A percentile compares a stretch with the other conserved stretches of the same genome.
phyloP scores from a whole-genome alignment of 2,329 filamentous ascomycete species.

The Beauveria scarabaeidicola region DNA sequence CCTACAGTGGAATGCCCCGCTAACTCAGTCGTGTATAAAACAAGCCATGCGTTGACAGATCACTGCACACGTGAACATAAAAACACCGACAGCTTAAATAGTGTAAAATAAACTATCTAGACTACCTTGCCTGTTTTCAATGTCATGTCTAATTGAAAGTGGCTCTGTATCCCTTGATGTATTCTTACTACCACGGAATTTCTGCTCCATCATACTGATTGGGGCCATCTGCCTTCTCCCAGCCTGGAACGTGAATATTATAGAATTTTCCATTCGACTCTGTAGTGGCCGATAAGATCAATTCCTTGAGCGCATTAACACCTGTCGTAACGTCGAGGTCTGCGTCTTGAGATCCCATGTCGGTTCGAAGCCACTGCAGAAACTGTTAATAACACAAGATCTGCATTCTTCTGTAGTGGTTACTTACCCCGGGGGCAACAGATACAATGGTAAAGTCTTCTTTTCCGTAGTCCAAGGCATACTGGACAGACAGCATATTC shows the following conservation, averaged over 20 bases:
- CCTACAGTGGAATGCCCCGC: too few species aligned
- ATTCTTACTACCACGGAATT: not conserved
- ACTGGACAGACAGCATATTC: conserved; percentile 37
- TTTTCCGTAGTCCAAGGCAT: conserved; percentile 24
- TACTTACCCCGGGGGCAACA: not conserved
- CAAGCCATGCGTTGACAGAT: too few species aligned
- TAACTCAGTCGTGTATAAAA: too few species aligned
- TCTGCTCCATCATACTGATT: conserved; percentile 9
- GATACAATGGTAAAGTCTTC: conserved; percentile 31
- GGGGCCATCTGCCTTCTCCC: not conserved
- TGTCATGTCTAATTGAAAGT: too few species aligned
- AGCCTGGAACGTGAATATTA: conserved; percentile 8
- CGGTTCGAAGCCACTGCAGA: conserved; percentile 35
- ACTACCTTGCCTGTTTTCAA: too few species aligned
- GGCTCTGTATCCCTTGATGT: too few species aligned
- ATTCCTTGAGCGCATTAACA: conserved; percentile 16
- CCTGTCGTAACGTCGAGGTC: conserved; percentile 33
- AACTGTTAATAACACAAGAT: not conserved
- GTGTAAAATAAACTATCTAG: too few species aligned
- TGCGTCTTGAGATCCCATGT: conserved; percentile 30
- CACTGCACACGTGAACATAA: too few species aligned
- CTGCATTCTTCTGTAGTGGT: not conserved
- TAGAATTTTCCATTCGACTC: conserved; percentile 10
- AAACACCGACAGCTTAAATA: too few species aligned
- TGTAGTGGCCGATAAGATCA: conserved; percentile 1